Base-by-base conservation (phyloP, 2,329 filamentous ascomycete genomes). In the Xenoacremonium recifei region DNA sequence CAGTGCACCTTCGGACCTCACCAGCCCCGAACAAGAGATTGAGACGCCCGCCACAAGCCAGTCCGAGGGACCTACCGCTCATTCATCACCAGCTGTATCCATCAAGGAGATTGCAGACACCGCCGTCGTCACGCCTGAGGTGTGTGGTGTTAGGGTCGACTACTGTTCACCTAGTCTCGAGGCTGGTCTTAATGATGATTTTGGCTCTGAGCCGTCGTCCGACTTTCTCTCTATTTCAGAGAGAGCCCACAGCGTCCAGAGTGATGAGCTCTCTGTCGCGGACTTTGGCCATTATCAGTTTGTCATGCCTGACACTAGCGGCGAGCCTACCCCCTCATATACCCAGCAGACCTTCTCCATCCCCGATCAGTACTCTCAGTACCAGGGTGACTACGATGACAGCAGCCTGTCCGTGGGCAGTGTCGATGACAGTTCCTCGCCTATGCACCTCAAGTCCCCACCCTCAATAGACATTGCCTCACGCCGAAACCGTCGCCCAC, bases 391-490 rank as follows among this genome's bases (percentile, higher is more conserved):
- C n/a, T 53, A 55, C 35, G 45, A 48, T 13, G 42, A 51, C 21
- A 44, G 33, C 35, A 45, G 16, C 13, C 39, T 57, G n/a, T 25
- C 44, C 13, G n/a, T n/a, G n/a, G 16, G 7, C 13, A 27, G 23
- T 27, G 32, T 57, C 27, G 44, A 48, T 11, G 49, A 48, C 16
- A 39, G 37, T 13, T 39, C 41, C 9, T 45, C 42, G n/a, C 33
- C 44, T 29, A 48, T 42, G 21, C 63, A 61, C 20, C 64, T 77
- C 54, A 73, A 68, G 51, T 77, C 76, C 1, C 70, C 75, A 0
- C 70, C 74, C 9, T 68, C 71, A 0, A 66, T 75, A 40, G 77
- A 80, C 50, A 75, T 80, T 46, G 77, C 76, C 13, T 71, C 70
- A 15, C 70, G 78, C 34, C 70, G 78, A 40, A 72, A 76, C 39